These are phyloP conservation scores for Leucosporidium creatinivorum DNA, from an alignment of 768 basidiomycete genomes.

Conservation along the genomic window DNA sequence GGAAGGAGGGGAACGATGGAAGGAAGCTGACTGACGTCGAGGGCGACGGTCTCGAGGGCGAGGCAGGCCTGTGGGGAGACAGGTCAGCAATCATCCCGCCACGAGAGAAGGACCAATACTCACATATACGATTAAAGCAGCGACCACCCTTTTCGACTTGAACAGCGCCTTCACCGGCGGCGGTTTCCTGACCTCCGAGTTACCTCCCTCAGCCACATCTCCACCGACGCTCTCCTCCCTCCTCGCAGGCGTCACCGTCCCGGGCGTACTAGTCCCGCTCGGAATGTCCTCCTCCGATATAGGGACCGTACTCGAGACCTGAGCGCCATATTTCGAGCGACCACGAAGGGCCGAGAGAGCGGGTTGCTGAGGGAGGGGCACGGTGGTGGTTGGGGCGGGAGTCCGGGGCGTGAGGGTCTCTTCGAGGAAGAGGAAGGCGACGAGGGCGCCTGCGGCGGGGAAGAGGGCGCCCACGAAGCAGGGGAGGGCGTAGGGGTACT, in stretches of 20 bases:
- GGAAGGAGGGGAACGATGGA: neutral
- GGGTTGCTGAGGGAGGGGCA: neutral
- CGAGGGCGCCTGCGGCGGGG: constrained; percentile 19
- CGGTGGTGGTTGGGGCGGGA: neutral
- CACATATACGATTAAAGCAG: constrained; percentile 19
- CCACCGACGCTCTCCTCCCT: too few relatives aligned
- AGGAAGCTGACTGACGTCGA: constrained; percentile 8
- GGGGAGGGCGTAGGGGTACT: constrained; percentile 31
- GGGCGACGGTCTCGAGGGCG: constrained; percentile 24
- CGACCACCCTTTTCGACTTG: neutral
- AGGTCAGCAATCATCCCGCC: neutral
- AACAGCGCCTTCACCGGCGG: constrained; percentile 9
- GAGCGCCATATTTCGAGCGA: too few relatives aligned
- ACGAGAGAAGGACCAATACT: neutral
- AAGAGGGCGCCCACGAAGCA: constrained; percentile 34
- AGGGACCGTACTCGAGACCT: too few relatives aligned
- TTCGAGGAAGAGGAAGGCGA: constrained; percentile 33
- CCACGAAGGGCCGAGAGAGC: neutral
- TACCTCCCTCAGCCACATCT: too few relatives aligned
- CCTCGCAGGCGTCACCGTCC: too few relatives aligned
- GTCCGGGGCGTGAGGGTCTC: constrained; percentile 24
- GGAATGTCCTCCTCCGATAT: too few relatives aligned
- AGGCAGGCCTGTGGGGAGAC: constrained; percentile 12
- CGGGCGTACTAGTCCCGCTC: too few relatives aligned
- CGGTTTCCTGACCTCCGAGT: neutral